phyloP scores from a whole-genome alignment of 108 stramenopile genomes.

The Skeletonema tropicum region DNA sequence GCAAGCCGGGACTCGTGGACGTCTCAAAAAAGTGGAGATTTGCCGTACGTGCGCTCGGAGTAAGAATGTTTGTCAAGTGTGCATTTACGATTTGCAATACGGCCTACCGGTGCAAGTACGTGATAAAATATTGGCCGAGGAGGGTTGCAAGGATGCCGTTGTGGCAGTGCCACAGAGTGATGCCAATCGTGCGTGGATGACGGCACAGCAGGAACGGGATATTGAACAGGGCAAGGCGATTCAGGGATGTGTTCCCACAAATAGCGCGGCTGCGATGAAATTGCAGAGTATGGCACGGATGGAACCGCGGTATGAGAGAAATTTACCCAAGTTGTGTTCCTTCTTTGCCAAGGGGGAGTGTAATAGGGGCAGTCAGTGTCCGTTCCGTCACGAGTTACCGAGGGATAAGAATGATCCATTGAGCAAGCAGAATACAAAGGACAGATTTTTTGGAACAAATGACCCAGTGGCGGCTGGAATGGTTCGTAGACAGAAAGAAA shows the following conservation, averaged over 20 bases:
- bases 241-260: conserved; percentile 57
- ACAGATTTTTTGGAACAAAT: conserved; percentile 93
- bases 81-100: conserved; percentile 97
- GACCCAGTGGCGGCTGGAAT: conserved; percentile 92
- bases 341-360: conserved; percentile 97
- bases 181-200: conserved; percentile 89
- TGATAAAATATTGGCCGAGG: conserved; percentile 89
- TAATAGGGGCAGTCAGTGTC: conserved; percentile 92
- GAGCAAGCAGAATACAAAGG: conserved; percentile 93
- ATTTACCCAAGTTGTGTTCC: conserved; percentile 94
- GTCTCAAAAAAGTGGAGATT: conserved; percentile 96
- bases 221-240: conserved; percentile 68
- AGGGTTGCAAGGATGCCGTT: conserved; percentile 52
- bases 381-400: conserved; percentile 98
- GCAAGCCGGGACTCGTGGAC: conserved; percentile 96
- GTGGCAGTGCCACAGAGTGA: conserved; percentile 85
- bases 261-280: conserved; percentile 74
- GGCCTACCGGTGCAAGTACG: conserved; percentile 94
- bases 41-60: conserved; percentile 94
- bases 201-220: conserved; percentile 77
- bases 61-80: conserved; percentile 99
- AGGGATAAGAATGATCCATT: conserved; percentile 91
- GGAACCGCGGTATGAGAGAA: conserved; percentile 94
- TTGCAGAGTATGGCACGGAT: conserved; percentile 90
- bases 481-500: conserved; percentile 59